Base-by-base conservation (phyloP, 2,329 filamentous ascomycete species). In the Phialocephala sp. region DNA sequence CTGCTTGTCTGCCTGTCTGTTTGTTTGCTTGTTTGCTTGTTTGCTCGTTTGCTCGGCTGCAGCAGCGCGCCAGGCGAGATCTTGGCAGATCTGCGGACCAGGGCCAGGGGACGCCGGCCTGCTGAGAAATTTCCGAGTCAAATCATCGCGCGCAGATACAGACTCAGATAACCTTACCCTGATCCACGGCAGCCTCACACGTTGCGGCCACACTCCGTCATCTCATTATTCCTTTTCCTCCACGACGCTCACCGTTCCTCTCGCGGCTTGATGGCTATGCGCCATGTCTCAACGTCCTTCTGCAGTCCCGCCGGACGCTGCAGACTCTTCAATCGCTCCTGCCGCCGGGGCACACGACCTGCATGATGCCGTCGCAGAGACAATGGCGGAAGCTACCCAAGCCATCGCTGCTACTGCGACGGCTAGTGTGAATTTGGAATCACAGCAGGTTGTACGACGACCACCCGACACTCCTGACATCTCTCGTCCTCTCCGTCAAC, bases 231-330 rank as follows among this genome's bases (percentile, higher is more conserved):
- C 45, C 43, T 45, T 45, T 45, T 45, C 43, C 20, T 50, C 45
- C 6, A 18, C n/a, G 15, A 27, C 27, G 3, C 27, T 32, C 27
- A 32, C 27, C 27, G 27, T 41, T 12, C 18, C 50, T 35, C 50
- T 4, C 11, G 24, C 37, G 55, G 12, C 37, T 56, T 62, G 24
- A 55, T 62, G 63, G 63, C 61, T 45, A 70, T 71, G 69, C 64
- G 65, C 68, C 41, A 65, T 73, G 72, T 68, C 71, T 69, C 68
- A 52, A 54, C 39, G 59, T n/a, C 36, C 24, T 15, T 63, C 68
- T 64, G 68, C 68, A 62, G 67, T 63, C 66, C 62, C 41, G 27
- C 58, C 52, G 63, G 66, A 65, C 66, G 52, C 52, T 60, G 69
- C 60, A 69, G 68, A 69, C 45, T 58, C 62, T 45, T 59, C 45